Evolutionary conservation across 495 filamentous ascomycete genomes (phyloP), one percentile per base, ranked within the genome.

Genomic region (Beverwykella pulmonaria): DNA sequence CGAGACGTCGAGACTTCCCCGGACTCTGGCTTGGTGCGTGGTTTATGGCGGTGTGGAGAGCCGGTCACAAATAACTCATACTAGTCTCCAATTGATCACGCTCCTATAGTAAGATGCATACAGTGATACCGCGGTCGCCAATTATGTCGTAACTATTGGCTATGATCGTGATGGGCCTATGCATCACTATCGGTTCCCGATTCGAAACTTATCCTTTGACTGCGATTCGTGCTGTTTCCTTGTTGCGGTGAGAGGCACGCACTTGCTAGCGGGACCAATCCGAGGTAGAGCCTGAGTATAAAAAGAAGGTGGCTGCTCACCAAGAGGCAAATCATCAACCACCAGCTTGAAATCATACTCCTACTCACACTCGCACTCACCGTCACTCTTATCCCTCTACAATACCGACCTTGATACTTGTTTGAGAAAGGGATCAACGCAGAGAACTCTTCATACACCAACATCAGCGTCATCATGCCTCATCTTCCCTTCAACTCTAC

Each of bases 211-310:
- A 69, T 64, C 53, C 48, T 59, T 56, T 32, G 34, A 23, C 56
- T 44, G 55, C 60, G 19, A 68, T 63, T 63, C 65, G 52, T 59
- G 65, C 53, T 46, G 17, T 48, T 19, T 22, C 50, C 1, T 39
- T 65, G 49, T 69, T 64, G 67, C 67, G 67, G 67, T 69, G 67
- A 64, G 54, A 34, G 58, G 63, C 61, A 61, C 57, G 23, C 49
- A 39, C 17, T 19, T 26, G 19, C 5, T 59, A 34, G 30, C 19
- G 15, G 41, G 55, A 12, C 34, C 14, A 34, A 6, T 34, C 32
- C 12, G 32, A 20, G 39, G 39, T n/a, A n/a, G 53, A 14, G n/a
- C 20, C 39, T 44, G 14, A 14, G 47, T 60, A 44, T 69, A 64
- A 44, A 69, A 58, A 50, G 55, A 27, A 17, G n/a, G 58, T 8